Conservation (phyloP, 2,329 filamentous ascomycete species). For the Aspergillus sp. region DNA sequence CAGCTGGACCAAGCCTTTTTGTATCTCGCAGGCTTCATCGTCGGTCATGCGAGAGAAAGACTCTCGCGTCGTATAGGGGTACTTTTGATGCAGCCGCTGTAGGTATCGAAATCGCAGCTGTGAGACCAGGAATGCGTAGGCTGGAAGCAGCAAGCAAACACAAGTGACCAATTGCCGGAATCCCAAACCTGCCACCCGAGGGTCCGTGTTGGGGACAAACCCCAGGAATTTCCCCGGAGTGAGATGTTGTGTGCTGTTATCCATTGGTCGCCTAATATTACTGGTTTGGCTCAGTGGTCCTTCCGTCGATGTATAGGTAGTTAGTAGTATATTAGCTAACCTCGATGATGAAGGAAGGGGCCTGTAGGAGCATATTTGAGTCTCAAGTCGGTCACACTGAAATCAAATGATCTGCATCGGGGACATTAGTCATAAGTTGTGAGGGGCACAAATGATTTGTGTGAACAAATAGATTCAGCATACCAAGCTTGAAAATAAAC, state of each 20-base stretch:
- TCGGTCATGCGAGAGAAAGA: constrained; percentile 56
- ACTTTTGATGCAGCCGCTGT: constrained; percentile 44
- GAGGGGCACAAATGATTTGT: background rate
- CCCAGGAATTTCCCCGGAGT: background rate
- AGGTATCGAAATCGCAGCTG: constrained; percentile 36
- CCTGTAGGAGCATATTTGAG: background rate
- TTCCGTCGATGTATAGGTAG: background rate
- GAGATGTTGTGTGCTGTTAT: background rate
- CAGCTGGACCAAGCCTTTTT: constrained; percentile 47
- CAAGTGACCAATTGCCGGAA: constrained; percentile 27
- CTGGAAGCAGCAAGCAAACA: constrained; percentile 22
- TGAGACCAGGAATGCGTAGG: constrained; percentile 31
- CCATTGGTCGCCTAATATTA: background rate
- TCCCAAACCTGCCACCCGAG: background rate
- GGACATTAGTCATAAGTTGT: no score
- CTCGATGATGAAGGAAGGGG: background rate
- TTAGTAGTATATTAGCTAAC: no score
- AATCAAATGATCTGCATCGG: no score
- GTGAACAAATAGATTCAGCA: no score
- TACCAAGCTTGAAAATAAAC: no score
- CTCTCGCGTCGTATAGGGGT: constrained; percentile 48
- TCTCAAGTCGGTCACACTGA: background rate
- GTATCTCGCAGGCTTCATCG: constrained; percentile 55
- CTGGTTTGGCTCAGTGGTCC: background rate
- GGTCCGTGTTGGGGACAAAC: background rate